Percentiles rank a stretch among this genome's conserved stretches.
Conservation (phyloP, 192 early-diverging fungal genomes). For the Geosiphon pyriformis region DNA sequence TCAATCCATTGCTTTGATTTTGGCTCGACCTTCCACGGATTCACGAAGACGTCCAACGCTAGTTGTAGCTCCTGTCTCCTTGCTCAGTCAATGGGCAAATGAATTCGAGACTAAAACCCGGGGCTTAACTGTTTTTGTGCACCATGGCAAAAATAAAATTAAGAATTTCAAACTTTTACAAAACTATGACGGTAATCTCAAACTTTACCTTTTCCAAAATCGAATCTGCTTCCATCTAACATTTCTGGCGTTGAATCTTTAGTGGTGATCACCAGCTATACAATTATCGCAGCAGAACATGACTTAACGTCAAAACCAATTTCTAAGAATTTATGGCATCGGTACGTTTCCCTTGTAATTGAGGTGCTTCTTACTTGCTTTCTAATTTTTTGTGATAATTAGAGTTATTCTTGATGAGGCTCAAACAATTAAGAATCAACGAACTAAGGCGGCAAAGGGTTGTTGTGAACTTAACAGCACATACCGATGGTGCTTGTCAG, state of each 20-base stretch:
- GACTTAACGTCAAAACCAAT: not conserved
- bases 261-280: constrained; percentile 40
- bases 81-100: constrained; percentile 37
- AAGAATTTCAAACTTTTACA: constrained; percentile 19
- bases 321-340: not conserved
- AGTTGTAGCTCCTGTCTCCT: constrained; percentile 35
- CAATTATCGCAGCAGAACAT: constrained; percentile 20
- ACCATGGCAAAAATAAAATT: constrained; percentile 34
- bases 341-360: not conserved
- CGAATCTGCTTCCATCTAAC: too few relatives aligned
- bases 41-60: constrained; percentile 24
- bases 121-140: constrained; percentile 25
- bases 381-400: not conserved
- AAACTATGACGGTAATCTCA: too few relatives aligned
- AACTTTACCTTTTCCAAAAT: too few relatives aligned
- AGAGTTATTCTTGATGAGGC: constrained; percentile 37
- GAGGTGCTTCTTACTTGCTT: not conserved
- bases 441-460: constrained; percentile 39
- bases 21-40: not conserved
- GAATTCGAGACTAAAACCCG: constrained; percentile 35
- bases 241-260: too few relatives aligned
- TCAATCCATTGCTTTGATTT: constrained; percentile 3
- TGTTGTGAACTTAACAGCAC: constrained; percentile 39
- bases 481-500: constrained; percentile 65
- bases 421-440: constrained; percentile 57